Conservation (phyloP, 2,329 filamentous ascomycete species). For the Botrytis medusae region DNA sequence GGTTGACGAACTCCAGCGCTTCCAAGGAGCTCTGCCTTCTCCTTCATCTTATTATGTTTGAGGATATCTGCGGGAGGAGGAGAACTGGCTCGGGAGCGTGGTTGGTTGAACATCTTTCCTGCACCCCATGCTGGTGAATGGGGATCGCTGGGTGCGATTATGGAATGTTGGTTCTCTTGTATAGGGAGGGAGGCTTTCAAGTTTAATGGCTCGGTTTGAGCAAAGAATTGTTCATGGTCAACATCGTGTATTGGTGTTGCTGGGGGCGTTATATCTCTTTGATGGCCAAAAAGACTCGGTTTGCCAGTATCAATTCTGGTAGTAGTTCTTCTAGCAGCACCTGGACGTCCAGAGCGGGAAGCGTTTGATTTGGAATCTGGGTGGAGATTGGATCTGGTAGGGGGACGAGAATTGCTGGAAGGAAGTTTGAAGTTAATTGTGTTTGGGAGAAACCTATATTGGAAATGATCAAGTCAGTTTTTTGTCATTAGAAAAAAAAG, state of each 20-base stretch:
- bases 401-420: constrained; percentile 45
- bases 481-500: constrained; percentile 6
- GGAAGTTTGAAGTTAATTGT: constrained; percentile 83
- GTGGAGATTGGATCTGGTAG: constrained; percentile 23
- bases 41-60: constrained; percentile 59
- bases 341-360: constrained; percentile 26
- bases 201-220: constrained; percentile 54
- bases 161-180: constrained; percentile 48
- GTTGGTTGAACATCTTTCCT: constrained; percentile 53
- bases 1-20: constrained; percentile 60
- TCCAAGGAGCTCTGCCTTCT: constrained; percentile 58
- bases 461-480: not conserved
- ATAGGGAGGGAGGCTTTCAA: constrained; percentile 57
- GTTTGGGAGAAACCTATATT: constrained; percentile 78
- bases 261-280: constrained; percentile 38
- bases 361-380: not conserved
- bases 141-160: constrained; percentile 69
- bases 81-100: constrained; percentile 70
- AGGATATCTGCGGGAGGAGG: constrained; percentile 75
- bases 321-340: constrained; percentile 40
- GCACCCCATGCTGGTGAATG: constrained; percentile 74
- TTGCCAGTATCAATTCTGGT: constrained; percentile 58
- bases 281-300: constrained; percentile 39
- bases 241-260: constrained; percentile 42
- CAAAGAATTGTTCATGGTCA: constrained; percentile 49